Evolutionary conservation across 345 rosid genomes (phyloP), one percentile per base, ranked within the genome.

Genomic region (Firmiana major): DNA sequence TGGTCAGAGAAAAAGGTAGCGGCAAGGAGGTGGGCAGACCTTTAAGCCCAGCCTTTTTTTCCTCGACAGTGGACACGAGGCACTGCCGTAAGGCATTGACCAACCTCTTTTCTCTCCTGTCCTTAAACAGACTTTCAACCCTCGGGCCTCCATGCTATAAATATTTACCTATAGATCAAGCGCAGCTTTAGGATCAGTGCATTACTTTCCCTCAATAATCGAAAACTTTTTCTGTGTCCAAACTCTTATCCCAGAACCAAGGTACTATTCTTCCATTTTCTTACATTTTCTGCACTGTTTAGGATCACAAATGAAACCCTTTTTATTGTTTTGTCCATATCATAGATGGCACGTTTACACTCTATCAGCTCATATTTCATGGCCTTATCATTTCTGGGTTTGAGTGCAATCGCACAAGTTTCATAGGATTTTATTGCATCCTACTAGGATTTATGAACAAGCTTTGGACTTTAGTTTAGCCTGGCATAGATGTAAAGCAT

Each of bases 11-110:
- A 28, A 59, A 49, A 54, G 15, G 34, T 3, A 31, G 21, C 0
- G 36, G 34, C 34, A 31, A 43, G 48, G 40, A 40, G 38, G 22
- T 24, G 31, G 21, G 6, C 21, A 15, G 51, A n/a, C 53, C 68
- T 58, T 67, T 67, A 9, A 67, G 12, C 21, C 75, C 15, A 38
- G 55, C 75, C 77, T 28, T 7, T 2, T 68, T 68, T 84, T 60
- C n/a, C 78, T 71, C 80, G 17, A 55, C 38, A 10, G 43, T 70
- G 54, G 62, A 75, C 85, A 82, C 84, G 62, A 70, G 78, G 79
- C 83, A 53, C 57, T 67, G 63, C 77, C 68, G 34, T 40, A 0
- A 72, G 62, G 6, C 11, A 48, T 76, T 86, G 86, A 79, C 87
- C 78, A 8, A 62, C 42, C 75, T 71, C 15, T 51, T 70, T 70